Evolutionary conservation across 169 alveolate genomes (phyloP), one percentile per base, ranked within the genome.

Genomic region (Plasmodium yoelii): DNA sequence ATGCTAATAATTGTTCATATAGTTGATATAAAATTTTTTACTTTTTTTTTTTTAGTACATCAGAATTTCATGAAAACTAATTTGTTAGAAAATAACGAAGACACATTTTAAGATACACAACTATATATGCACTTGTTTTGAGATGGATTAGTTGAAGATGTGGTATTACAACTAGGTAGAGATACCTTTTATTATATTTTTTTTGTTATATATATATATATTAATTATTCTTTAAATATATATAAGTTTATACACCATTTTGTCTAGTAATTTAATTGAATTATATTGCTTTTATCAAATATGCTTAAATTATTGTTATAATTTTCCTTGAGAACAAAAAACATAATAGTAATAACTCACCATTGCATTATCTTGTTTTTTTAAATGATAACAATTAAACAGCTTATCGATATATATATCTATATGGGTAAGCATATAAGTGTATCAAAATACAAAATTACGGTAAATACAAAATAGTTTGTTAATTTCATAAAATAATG

Each of bases 31-130:
- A 34, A 34, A 34, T 34, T 51, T 60, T 75, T 47, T 75, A 49
- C 47, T 46, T 46, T 75, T 75, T 46, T 75, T 75, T 80, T 53
- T 15, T 65, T 65, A 80, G 90, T 80, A 59, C 90, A 80, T 63
- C 73, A 80, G 15, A 51, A 65, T 59, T 80, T 80, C 44, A 80
- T 80, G 90, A 80, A 65, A 22, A 69, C 57, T 13, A 80, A 80
- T 47, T 80, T 80, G 53, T 55, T 80, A 39, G 90, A 80, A 70
- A 80, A 51, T 42, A 13, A 80, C 19, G 82, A 80, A 69, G 46
- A 67, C 9, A 65, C 82, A 6, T 47, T 80, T 80, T 80, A 34
- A 28, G 44, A 49, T 18, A 22, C 22, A 47, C n/a, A 75, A 63
- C 55, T 34, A 10, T 70, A 28, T 9, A 53, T 55, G 56, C 19